Conservation (phyloP, 306 rosid genomes). For the Phaseolus lunatus region DNA sequence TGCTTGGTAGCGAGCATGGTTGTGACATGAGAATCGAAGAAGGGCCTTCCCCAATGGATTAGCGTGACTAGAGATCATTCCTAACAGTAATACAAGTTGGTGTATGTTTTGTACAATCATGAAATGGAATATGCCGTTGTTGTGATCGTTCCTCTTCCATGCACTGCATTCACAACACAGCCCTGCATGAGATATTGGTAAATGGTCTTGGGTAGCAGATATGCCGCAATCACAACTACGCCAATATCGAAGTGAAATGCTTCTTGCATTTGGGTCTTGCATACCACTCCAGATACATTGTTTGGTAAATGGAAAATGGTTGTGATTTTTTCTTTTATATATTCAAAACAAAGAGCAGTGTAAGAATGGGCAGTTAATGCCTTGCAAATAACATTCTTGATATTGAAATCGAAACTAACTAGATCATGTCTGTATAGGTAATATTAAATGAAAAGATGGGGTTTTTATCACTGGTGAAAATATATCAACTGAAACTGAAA, state of each 20-base stretch:
- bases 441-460: neutral
- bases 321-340: neutral
- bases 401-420: neutral
- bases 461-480: neutral
- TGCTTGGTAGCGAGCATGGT: constrained; percentile 70
- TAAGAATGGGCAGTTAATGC: neutral
- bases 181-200: constrained; percentile 31
- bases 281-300: neutral
- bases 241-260: constrained; percentile 33
- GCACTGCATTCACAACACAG: constrained; percentile 19
- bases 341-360: neutral
- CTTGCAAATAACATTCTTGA: constrained; percentile 6
- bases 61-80: constrained; percentile 26
- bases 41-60: constrained; percentile 72
- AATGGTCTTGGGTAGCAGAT: constrained; percentile 10
- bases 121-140: constrained; percentile 16
- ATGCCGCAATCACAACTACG: neutral
- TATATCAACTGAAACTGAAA: neutral
- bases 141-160: constrained; percentile 20
- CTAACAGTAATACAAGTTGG: constrained; percentile 19
- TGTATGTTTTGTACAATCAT: constrained; percentile 30
- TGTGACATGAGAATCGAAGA: constrained; percentile 56
- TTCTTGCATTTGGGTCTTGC: constrained; percentile 18
- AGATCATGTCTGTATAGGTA: no score
- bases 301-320: neutral